These are phyloP conservation scores for Coriaria nepalensis DNA, from an alignment of 306 rosid species.

Conservation along the genomic window DNA sequence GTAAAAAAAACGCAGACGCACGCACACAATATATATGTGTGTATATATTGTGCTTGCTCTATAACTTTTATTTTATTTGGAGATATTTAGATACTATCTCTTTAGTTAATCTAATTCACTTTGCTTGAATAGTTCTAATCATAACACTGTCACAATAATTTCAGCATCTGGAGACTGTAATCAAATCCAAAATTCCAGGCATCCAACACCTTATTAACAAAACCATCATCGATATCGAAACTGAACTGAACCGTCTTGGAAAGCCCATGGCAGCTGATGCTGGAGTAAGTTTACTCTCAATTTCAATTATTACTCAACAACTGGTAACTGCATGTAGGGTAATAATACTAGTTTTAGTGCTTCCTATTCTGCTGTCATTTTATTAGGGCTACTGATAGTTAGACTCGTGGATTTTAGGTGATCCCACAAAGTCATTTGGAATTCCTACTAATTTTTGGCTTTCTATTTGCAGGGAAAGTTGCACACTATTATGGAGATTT, in stretches of 20 bases:
- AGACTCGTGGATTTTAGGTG: too few relatives aligned
- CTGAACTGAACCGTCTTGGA: slow-evolving; percentile 81
- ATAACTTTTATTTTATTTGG: background rate
- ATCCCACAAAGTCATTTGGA: background rate
- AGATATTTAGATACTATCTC: background rate
- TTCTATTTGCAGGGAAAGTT: slow-evolving; percentile 62
- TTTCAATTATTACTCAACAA: background rate
- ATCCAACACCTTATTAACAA: slow-evolving; percentile 84
- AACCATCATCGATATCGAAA: slow-evolving; percentile 71
- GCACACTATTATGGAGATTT: slow-evolving; percentile 86
- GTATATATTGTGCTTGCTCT: background rate
- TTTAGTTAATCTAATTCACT: background rate
- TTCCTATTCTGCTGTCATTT: slow-evolving; percentile 1
- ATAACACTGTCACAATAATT: slow-evolving; percentile 11
- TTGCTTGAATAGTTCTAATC: slow-evolving; percentile 1
- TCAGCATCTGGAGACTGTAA: slow-evolving; percentile 95
- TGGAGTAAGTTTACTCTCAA: slow-evolving; percentile 50
- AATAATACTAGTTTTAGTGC: background rate
- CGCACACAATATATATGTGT: too few relatives aligned
- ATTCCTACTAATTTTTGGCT: slow-evolving; percentile 14
- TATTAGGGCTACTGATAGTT: background rate
- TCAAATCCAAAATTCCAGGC: slow-evolving; percentile 89
- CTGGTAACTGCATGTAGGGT: too few relatives aligned
- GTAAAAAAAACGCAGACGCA: background rate
- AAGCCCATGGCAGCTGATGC: slow-evolving; percentile 81